Conservation (phyloP, 345 rosid genomes). For the Brassica nigra region DNA sequence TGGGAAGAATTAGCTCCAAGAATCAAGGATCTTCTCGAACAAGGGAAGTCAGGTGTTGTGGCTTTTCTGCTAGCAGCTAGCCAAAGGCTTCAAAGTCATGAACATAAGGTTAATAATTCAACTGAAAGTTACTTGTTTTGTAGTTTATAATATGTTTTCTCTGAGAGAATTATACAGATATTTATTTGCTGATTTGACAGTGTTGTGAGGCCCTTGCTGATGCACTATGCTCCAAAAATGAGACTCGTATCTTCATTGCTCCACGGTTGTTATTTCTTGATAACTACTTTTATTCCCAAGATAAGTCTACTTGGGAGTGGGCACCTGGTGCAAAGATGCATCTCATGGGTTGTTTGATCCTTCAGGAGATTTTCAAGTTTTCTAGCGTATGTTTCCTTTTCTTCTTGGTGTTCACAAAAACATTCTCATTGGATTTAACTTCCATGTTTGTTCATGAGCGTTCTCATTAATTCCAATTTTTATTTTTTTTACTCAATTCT, state of each 20-base stretch:
- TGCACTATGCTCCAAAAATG: constrained; percentile 62
- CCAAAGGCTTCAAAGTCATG: constrained; percentile 73
- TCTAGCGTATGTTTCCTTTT: constrained; percentile 61
- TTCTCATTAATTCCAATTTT: constrained; percentile 1
- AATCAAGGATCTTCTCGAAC: constrained; percentile 73
- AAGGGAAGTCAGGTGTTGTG: constrained; percentile 90
- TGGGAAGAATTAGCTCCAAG: constrained; percentile 82
- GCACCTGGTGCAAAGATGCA: constrained; percentile 73
- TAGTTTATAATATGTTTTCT: neutral
- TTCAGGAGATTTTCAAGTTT: constrained; percentile 79
- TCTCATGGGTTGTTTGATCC: constrained; percentile 83
- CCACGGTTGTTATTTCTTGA: constrained; percentile 84
- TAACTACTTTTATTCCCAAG: constrained; percentile 60
- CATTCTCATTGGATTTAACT: constrained; percentile 1
- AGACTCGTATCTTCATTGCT: constrained; percentile 56
- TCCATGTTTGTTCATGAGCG: constrained; percentile 11
- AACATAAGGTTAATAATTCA: constrained; percentile 57
- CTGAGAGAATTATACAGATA: neutral
- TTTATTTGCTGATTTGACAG: constrained; percentile 50
- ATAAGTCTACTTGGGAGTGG: constrained; percentile 78
- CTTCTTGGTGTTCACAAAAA: constrained; percentile 12
- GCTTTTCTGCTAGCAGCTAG: constrained; percentile 73
- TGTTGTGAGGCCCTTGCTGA: constrained; percentile 81
- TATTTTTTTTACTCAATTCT: constrained; percentile 10
- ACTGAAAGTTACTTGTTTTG: neutral